Evolutionary conservation across 352 stramenopile species (phyloP).

Genomic region (Peronospora tabacina): DNA sequence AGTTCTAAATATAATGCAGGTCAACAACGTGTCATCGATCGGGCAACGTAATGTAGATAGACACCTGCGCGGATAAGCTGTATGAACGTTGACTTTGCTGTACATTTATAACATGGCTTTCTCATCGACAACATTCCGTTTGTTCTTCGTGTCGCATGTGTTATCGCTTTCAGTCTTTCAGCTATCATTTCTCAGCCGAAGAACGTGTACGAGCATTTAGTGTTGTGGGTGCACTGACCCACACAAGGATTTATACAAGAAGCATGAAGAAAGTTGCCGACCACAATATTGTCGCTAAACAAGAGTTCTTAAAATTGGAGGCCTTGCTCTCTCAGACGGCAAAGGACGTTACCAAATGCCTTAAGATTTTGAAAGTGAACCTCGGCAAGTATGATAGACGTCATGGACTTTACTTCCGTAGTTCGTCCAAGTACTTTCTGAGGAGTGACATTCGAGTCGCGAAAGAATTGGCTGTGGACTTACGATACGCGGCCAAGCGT

Average conservation of each 20-base stretch:
- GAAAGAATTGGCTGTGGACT: conserved; percentile 19
- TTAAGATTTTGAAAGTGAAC: conserved; percentile 20
- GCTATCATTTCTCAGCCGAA: background rate
- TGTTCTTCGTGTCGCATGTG: background rate
- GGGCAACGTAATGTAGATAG: too few relatives aligned
- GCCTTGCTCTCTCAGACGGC: conserved; percentile 16
- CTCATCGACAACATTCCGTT: background rate
- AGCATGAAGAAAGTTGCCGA: conserved; percentile 15
- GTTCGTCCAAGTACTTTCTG: conserved; percentile 24
- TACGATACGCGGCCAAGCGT: conserved; percentile 19
- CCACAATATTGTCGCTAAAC: background rate
- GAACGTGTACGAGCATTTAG: background rate
- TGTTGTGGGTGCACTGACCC: background rate
- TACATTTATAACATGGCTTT: background rate
- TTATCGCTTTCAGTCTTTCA: conserved; percentile 2
- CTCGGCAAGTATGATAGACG: conserved; percentile 24
- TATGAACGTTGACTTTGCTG: too few relatives aligned
- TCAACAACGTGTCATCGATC: too few relatives aligned
- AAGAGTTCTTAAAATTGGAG: conserved; percentile 23
- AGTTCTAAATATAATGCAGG: too few relatives aligned
- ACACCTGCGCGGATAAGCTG: too few relatives aligned
- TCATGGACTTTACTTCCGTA: conserved; percentile 18
- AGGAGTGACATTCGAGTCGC: conserved; percentile 24
- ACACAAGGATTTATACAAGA: too few relatives aligned
- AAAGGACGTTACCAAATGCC: conserved; percentile 11